A percentile compares a stretch with the other conserved stretches of the same genome.
Conservation (phyloP, 2,329 filamentous ascomycete species). For the Verticillium klebahnii region DNA sequence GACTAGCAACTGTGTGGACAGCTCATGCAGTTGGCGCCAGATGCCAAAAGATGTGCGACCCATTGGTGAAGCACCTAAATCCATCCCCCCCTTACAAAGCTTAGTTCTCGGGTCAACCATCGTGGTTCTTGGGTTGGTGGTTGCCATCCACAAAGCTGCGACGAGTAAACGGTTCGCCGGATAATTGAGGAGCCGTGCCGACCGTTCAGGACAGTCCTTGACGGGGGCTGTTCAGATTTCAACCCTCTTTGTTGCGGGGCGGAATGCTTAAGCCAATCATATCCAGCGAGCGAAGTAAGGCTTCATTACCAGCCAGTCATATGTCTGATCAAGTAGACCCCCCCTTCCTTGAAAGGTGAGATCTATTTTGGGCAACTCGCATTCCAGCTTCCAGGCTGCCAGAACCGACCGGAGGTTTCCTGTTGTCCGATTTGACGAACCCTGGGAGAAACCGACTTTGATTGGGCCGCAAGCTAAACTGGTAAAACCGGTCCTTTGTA, state of each 20-base stretch:
- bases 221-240: not conserved
- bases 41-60: no score
- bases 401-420: no score
- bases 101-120: not conserved
- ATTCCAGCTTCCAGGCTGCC: not conserved
- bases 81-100: not conserved
- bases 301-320: not conserved
- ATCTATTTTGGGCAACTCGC: not conserved
- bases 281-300: not conserved
- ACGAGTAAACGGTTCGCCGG: not conserved
- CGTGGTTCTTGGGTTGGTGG: not conserved
- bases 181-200: not conserved
- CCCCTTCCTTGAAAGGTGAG: constrained; percentile 6
- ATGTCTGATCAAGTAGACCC: constrained; percentile 5
- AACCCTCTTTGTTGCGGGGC: not conserved
- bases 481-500: no score
- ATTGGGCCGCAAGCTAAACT: no score
- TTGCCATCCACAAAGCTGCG: not conserved
- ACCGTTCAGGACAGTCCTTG: not conserved
- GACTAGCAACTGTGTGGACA: no score
- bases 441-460: no score
- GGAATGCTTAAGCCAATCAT: not conserved
- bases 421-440: no score
- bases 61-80: no score
- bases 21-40: no score